Evolutionary conservation across 2,329 filamentous ascomycete species (phyloP).

Genomic region (Nakataea oryzae): DNA sequence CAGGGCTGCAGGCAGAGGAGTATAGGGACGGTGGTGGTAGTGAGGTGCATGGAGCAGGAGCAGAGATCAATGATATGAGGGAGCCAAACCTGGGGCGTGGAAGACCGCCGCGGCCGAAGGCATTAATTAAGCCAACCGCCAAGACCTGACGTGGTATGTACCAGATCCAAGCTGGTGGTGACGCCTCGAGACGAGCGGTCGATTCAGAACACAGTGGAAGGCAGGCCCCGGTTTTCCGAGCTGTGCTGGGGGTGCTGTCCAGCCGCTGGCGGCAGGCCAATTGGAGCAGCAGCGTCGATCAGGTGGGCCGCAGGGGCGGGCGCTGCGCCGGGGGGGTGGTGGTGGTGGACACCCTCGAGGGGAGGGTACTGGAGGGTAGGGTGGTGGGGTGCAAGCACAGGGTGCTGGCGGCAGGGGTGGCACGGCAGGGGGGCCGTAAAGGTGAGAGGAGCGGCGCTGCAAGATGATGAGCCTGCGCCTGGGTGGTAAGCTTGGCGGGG

Average conservation of each 20-base stretch:
- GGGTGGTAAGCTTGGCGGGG: neutral
- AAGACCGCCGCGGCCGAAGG: slow-evolving; percentile 1
- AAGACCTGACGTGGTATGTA: neutral
- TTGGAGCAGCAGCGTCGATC: neutral
- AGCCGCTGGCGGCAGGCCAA: neutral
- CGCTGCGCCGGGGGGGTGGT: neutral
- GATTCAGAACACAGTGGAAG: neutral
- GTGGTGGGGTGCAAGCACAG: no score
- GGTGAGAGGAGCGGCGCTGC: no score
- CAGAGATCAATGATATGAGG: neutral
- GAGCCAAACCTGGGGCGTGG: neutral
- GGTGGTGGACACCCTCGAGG: no score
- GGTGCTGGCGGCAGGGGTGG: neutral
- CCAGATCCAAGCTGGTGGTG: neutral
- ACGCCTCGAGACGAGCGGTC: neutral
- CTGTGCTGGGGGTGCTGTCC: no score
- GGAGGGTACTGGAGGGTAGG: neutral
- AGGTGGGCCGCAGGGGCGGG: neutral
- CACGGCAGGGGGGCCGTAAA: neutral
- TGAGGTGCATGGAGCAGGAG: neutral
- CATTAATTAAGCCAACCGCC: neutral
- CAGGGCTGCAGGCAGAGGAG: neutral
- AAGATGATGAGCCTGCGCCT: neutral
- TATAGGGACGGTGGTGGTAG: no score
- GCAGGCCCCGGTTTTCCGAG: neutral